Evolutionary conservation across 805 yeast species (phyloP).

Genomic region (Yamadazyma scolyti): DNA sequence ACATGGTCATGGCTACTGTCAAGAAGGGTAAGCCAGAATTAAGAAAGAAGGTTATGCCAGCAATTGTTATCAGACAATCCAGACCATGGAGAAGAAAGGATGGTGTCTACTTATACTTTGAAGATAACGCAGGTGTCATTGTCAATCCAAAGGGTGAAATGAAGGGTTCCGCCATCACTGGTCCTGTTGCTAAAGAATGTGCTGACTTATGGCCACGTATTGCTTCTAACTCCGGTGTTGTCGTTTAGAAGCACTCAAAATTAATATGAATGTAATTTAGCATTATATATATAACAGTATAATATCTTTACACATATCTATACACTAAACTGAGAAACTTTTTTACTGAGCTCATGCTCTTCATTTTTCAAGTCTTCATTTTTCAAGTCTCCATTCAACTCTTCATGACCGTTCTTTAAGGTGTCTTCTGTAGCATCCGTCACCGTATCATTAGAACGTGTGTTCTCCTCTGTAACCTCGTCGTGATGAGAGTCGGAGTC

Average conservation of each 20-base stretch:
- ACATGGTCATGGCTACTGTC: conserved; percentile 98
- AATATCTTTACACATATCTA: background rate
- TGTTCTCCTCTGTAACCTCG: background rate
- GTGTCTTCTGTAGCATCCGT: conserved; percentile 1
- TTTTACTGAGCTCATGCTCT: background rate
- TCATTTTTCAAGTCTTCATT: background rate
- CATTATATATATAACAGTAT: conserved; percentile 5
- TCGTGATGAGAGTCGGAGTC: background rate
- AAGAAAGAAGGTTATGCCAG: conserved; percentile 99
- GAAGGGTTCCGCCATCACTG: conserved; percentile 99
- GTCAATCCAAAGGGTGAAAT: conserved; percentile 99
- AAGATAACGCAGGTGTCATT: conserved; percentile 99
- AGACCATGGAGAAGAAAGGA: conserved; percentile 99
- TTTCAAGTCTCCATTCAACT: background rate
- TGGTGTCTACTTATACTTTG: conserved; percentile 98
- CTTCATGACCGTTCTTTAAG: background rate
- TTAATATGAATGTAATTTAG: conserved; percentile 10
- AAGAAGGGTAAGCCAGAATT: conserved; percentile 99
- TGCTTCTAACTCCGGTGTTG: conserved; percentile 99
- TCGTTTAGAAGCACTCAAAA: conserved; percentile 59
- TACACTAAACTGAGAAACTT: background rate
- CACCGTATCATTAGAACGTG: background rate
- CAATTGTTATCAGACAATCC: conserved; percentile 98
- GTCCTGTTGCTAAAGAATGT: conserved; percentile 99
- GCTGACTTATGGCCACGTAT: conserved; percentile 99